phyloP scores from a whole-genome alignment of 2,329 filamentous ascomycete species.

The Bipolaris victoriae region DNA sequence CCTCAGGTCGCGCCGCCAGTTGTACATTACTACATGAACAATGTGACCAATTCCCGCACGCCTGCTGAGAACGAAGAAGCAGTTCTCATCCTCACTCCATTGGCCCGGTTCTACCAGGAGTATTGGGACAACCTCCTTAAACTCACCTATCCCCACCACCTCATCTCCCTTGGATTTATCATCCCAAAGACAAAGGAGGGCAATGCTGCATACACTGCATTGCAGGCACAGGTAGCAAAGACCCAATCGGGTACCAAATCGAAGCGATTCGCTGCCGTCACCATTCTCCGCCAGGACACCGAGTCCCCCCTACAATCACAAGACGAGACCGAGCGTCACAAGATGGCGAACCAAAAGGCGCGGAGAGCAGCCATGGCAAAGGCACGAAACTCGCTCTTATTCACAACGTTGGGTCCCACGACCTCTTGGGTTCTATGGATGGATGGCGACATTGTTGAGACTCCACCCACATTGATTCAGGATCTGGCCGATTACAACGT shows the following conservation, averaged over 20 bases:
- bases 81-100: constrained; percentile 88
- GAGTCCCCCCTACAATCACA: constrained; percentile 82
- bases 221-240: constrained; percentile 84
- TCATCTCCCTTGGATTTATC: constrained; percentile 95
- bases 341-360: constrained; percentile 85
- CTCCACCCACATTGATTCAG: constrained; percentile 82
- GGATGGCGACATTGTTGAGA: constrained; percentile 90
- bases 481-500: constrained; percentile 88
- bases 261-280: constrained; percentile 87
- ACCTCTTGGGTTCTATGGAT: constrained; percentile 98
- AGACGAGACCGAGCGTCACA: constrained; percentile 86
- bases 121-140: constrained; percentile 95
- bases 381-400: constrained; percentile 91
- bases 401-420: constrained; percentile 87
- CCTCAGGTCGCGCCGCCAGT: constrained; percentile 77
- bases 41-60: constrained; percentile 79
- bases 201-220: constrained; percentile 78
- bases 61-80: constrained; percentile 82
- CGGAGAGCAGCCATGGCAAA: constrained; percentile 89
- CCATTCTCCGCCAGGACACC: constrained; percentile 94
- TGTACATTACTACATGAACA: constrained; percentile 92
- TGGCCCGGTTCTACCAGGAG: constrained; percentile 88
- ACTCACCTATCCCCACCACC: constrained; percentile 87
- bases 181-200: constrained; percentile 92
- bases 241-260: constrained; percentile 83